Percentiles rank a stretch among this genome's conserved stretches.
Conservation (phyloP, 768 basidiomycete genomes). For the Trametes cubensis region DNA sequence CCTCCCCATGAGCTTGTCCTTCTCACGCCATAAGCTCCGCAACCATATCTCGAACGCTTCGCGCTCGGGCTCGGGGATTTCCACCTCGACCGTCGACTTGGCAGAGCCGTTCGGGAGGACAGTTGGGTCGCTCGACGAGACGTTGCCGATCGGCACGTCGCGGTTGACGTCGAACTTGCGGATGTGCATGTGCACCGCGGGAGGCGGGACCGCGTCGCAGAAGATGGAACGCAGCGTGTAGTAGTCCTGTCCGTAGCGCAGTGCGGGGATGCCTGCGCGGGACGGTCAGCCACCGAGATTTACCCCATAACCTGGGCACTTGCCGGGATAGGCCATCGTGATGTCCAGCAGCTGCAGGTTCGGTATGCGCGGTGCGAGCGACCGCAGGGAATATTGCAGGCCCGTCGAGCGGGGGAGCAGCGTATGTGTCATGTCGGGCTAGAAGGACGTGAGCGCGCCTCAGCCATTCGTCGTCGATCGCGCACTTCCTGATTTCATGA, state of each 20-base stretch:
- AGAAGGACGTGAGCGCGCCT: neutral
- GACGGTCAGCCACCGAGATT: neutral
- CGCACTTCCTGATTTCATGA: slow-evolving; percentile 22
- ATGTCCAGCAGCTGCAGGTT: slow-evolving; percentile 84
- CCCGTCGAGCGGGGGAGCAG: slow-evolving; percentile 94
- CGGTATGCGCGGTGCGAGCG: slow-evolving; percentile 76
- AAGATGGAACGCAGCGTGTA: slow-evolving; percentile 93
- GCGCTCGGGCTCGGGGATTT: slow-evolving; percentile 37
- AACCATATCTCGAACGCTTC: slow-evolving; percentile 82
- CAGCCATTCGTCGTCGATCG: neutral
- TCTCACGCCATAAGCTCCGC: slow-evolving; percentile 76
- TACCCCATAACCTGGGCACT: slow-evolving; percentile 14
- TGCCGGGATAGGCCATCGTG: slow-evolving; percentile 90
- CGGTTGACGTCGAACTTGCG: slow-evolving; percentile 70
- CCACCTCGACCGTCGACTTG: slow-evolving; percentile 26
- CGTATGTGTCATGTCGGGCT: slow-evolving; percentile 81
- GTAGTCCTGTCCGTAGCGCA: slow-evolving; percentile 82
- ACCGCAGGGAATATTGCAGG: slow-evolving; percentile 79
- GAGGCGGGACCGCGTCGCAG: slow-evolving; percentile 77
- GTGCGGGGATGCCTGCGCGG: slow-evolving; percentile 67
- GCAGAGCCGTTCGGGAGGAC: slow-evolving; percentile 32
- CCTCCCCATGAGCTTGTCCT: slow-evolving; percentile 75
- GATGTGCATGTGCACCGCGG: slow-evolving; percentile 84
- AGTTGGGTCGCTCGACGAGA: slow-evolving; percentile 42
- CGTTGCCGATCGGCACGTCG: slow-evolving; percentile 71